Base-by-base conservation (phyloP, 2,329 filamentous ascomycete genomes). In the Albophoma yamanashiensis region DNA sequence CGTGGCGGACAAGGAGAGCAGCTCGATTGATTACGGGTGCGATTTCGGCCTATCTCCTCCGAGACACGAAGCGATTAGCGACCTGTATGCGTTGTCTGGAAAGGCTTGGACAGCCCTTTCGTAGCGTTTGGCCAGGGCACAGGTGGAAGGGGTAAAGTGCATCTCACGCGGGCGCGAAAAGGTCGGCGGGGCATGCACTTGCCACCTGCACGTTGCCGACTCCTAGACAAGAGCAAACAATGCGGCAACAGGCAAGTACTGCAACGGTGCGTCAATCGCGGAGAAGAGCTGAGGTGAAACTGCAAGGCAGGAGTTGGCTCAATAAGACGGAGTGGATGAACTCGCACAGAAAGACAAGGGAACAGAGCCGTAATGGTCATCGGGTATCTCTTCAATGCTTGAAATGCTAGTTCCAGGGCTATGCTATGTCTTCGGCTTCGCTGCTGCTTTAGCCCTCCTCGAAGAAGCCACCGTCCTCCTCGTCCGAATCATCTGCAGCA, bases 381-480 rank as follows among this genome's bases (percentile, higher is more conserved):
- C 50, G 50, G 50, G 50, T 38, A 55, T 55, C 50, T 55, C 50
- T 55, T 55, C 31, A 55, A 42, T 36, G 55, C 55, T 39, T n/a
- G 9, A 22, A 27, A 42, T 25, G 38, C 55, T 14, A n/a, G 14
- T 31, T 25, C 55, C 55, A n/a, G 22, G 6, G 36, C 39, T 57
- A 43, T 43, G 22, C 22, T 34, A 39, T 55, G 31, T 38, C 20
- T 15, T 55, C 9, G 2, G 22, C 4, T 22, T 22, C 20, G 27
- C 27, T 8, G 7, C 34, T 27, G 20, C 15, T 15, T 22, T 12
- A 55, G 1, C 50, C 17, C 34, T 71, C 69, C 66, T 85, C 82
- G 65, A 87, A 86, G 72, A 87, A 87, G 15, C 82, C 81, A 12
- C 78, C 82, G 27, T 79, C 82, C 58, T 78, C 76, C 27, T 77